Conservation (phyloP, 352 stramenopile species). For the Pythium myriotylum region DNA sequence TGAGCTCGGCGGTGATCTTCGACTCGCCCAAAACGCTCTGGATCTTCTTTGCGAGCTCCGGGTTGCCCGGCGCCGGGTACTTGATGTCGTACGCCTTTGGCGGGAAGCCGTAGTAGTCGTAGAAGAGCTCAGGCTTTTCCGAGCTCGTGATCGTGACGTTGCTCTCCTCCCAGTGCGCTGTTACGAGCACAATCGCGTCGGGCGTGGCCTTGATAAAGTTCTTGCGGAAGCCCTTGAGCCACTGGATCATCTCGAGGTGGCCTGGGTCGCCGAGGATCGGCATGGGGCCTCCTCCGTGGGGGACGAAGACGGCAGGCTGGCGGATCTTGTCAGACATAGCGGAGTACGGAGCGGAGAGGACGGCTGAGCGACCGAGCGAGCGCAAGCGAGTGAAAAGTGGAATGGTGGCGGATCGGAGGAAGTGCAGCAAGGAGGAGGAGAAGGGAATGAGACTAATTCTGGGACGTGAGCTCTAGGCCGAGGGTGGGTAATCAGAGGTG, state of each 20-base stretch:
- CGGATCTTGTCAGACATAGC: neutral
- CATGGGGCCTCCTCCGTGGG: slow-evolving; percentile 59
- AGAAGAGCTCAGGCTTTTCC: slow-evolving; percentile 66
- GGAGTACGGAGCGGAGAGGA: neutral
- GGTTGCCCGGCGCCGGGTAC: slow-evolving; percentile 79
- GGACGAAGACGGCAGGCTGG: slow-evolving; percentile 21
- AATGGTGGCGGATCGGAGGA: neutral
- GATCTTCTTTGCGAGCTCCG: slow-evolving; percentile 64
- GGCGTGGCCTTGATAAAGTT: slow-evolving; percentile 30
- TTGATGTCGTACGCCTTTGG: slow-evolving; percentile 79
- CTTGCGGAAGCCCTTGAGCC: slow-evolving; percentile 43
- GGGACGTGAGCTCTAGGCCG: neutral
- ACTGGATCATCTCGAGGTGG: slow-evolving; percentile 33
- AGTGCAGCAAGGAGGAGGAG: neutral
- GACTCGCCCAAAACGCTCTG: slow-evolving; percentile 50
- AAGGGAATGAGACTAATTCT: neutral
- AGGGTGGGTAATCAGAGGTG: neutral
- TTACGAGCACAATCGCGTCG: slow-evolving; percentile 78
- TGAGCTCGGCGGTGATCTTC: slow-evolving; percentile 50
- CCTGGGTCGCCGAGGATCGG: slow-evolving; percentile 57
- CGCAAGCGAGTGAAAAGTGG: neutral
- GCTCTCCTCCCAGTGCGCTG: slow-evolving; percentile 78
- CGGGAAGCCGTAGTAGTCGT: slow-evolving; percentile 92
- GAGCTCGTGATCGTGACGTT: slow-evolving; percentile 42
- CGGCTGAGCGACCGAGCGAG: neutral